Conservation (phyloP, 2,329 filamentous ascomycete species). For the Colletotrichum aenigma region DNA sequence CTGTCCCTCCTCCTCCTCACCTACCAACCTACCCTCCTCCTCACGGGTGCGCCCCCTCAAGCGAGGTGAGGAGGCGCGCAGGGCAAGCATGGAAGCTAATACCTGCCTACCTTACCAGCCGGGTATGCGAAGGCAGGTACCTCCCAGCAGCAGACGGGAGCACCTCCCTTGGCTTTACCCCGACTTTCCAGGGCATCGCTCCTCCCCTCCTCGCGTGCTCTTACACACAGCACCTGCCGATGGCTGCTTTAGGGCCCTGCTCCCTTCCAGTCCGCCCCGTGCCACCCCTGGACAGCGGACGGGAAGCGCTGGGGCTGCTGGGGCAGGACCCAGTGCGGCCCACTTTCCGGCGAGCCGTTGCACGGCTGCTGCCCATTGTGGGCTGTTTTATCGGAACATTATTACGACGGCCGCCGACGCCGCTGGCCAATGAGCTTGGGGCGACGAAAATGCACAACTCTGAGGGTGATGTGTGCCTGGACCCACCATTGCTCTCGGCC, state of each 20-base stretch:
- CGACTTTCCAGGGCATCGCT: background rate
- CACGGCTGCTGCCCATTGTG: background rate
- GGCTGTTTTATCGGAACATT: background rate
- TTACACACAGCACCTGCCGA: slow-evolving; percentile 8
- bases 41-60: background rate
- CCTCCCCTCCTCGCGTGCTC: background rate
- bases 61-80: background rate
- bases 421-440: background rate
- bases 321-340: slow-evolving; percentile 16
- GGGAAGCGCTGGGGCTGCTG: slow-evolving; percentile 8
- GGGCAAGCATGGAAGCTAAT: background rate
- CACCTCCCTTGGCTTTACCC: background rate
- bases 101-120: background rate
- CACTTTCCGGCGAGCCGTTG: slow-evolving; percentile 16
- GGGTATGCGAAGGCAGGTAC: background rate
- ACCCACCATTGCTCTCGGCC: slow-evolving; percentile 9
- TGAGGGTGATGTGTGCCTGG: background rate
- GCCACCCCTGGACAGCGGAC: slow-evolving; percentile 5
- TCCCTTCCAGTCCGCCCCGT: slow-evolving; percentile 1
- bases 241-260: slow-evolving; percentile 10
- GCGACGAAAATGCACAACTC: slow-evolving; percentile 9
- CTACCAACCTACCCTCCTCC: background rate
- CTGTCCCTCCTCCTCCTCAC: background rate
- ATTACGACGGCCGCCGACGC: background rate
- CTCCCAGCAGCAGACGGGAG: background rate